Base-by-base conservation (phyloP, 2,329 filamentous ascomycete genomes). In the Fusarium chlamydosporum region DNA sequence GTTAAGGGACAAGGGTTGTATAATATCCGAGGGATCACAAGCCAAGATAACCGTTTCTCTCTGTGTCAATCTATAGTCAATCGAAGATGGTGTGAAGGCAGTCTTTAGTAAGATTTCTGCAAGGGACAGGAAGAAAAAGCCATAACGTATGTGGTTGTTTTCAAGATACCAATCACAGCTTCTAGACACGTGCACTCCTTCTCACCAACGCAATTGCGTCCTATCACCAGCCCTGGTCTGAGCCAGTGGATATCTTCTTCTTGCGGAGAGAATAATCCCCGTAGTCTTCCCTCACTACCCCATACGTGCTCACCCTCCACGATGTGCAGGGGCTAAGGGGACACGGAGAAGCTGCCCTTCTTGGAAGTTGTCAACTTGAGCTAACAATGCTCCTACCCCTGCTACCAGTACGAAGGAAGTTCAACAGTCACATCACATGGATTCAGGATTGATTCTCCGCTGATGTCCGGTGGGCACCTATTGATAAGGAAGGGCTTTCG, bases 1-100 rank as follows among this genome's bases (percentile, higher is more conserved):
- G 27, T 5, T 3, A 31, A 29, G 29, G 7, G 51, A 61, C 65
- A 68, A 54, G 67, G 67, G 47, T 40, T 41, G 45, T 4, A 27
- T 51, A 54, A 55, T 68, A 40, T 55, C 67, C 67, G 67, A 70
- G 67, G 67, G 37, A 65, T 69, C 67, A 69, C 66, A 67, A 70
- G 67, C 67, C 56, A 66, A 68, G 61, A 46, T 12, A 34, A 11
- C 16, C 34, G 12, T 29, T 42, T 38, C n/a, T 26, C 33, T 51
- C 11, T 8, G 29, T 3, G 26, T 50, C 6, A 45, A 8, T n/a
- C 15, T 37, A 3, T 13, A 4, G 10, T 18, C 10, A 12, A 18
- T 13, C 31, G 16, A 37, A 40, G 34, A 18, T 16, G 47, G 47
- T 51, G 47, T 51, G 47, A 51, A 50, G 7, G 7, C 15, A 51